phyloP scores from a whole-genome alignment of 768 basidiomycete genomes.

The Cytidiella melzeri region DNA sequence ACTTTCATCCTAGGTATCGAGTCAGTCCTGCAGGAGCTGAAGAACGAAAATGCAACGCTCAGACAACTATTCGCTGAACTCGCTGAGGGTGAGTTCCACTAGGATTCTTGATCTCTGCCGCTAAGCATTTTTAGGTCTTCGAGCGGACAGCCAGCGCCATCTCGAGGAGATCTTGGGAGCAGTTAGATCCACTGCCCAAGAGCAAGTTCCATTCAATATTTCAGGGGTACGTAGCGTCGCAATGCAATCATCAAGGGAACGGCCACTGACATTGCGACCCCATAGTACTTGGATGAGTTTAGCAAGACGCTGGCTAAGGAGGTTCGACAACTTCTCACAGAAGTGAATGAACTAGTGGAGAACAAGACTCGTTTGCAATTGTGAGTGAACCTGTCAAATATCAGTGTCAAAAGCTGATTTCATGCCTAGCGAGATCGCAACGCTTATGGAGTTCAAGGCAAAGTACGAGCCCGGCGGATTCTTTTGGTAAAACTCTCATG shows the following conservation, averaged over 20 bases:
- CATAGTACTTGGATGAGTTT: constrained; percentile 81
- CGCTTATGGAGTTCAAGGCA: constrained; percentile 57
- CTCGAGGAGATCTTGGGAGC: constrained; percentile 63
- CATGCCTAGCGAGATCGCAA: constrained; percentile 58
- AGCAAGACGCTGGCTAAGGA: constrained; percentile 79
- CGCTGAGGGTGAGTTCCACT: constrained; percentile 45
- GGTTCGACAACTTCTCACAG: constrained; percentile 75
- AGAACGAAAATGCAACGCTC: constrained; percentile 53
- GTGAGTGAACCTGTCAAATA: constrained; percentile 39
- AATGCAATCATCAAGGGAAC: constrained; percentile 3
- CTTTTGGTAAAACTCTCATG: constrained; percentile 51
- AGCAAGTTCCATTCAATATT: constrained; percentile 80
- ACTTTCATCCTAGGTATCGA: constrained; percentile 43
- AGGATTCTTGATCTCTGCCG: not conserved
- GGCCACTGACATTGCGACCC: no score
- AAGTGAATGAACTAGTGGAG: constrained; percentile 79
- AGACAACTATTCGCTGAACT: constrained; percentile 47
- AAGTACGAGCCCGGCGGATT: constrained; percentile 84
- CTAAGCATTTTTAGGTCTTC: constrained; percentile 11
- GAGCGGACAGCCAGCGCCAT: constrained; percentile 49
- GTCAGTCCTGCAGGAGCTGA: constrained; percentile 52
- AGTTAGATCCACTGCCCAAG: constrained; percentile 63
- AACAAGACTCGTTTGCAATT: constrained; percentile 72
- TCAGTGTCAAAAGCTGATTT: constrained; percentile 1
- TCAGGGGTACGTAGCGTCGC: constrained; percentile 51